Percentiles rank a stretch among this genome's conserved stretches.
Conservation (phyloP, 441 rosid genomes). For the Erodium trifolium region DNA sequence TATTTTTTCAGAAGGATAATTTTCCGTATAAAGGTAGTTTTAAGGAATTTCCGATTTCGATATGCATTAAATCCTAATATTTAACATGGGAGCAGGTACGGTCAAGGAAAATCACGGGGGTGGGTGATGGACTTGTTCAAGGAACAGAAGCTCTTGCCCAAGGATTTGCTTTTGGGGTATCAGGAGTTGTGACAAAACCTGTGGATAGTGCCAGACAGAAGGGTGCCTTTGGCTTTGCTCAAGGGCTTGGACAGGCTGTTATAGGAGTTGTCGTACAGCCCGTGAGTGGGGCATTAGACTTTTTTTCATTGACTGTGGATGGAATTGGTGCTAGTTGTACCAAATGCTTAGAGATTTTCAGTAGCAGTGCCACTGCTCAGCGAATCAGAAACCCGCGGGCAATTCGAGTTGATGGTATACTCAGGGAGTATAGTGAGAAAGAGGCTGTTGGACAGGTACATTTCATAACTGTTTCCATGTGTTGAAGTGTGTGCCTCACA, state of each 20-base stretch:
- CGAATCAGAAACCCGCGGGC: slow-evolving; percentile 94
- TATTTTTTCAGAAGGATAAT: too few relatives aligned
- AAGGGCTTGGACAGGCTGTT: slow-evolving; percentile 88
- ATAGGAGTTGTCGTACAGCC: slow-evolving; percentile 89
- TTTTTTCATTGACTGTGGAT: slow-evolving; percentile 87
- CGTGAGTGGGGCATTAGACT: slow-evolving; percentile 94
- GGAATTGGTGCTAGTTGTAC: slow-evolving; percentile 97
- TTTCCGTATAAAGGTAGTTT: neutral
- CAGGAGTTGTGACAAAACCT: slow-evolving; percentile 96
- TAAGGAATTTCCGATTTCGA: too few relatives aligned
- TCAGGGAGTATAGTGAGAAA: slow-evolving; percentile 76
- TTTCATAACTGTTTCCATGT: neutral
- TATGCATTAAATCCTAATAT: slow-evolving; percentile 13
- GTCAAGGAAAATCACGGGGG: slow-evolving; percentile 95
- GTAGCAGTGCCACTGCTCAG: slow-evolving; percentile 49
- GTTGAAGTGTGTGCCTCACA: too few relatives aligned
- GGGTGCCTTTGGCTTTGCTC: slow-evolving; percentile 90
- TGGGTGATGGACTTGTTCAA: slow-evolving; percentile 88
- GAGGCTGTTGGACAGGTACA: slow-evolving; percentile 96
- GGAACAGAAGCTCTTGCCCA: slow-evolving; percentile 99
- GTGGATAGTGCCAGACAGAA: slow-evolving; percentile 88
- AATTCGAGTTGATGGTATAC: slow-evolving; percentile 65
- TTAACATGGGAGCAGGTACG: slow-evolving; percentile 46
- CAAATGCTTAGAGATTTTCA: slow-evolving; percentile 79
- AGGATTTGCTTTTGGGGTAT: slow-evolving; percentile 96